These are phyloP conservation scores for Plectranthus barbatus DNA, from an alignment of 257 asterid genomes.

Conservation along the genomic window DNA sequence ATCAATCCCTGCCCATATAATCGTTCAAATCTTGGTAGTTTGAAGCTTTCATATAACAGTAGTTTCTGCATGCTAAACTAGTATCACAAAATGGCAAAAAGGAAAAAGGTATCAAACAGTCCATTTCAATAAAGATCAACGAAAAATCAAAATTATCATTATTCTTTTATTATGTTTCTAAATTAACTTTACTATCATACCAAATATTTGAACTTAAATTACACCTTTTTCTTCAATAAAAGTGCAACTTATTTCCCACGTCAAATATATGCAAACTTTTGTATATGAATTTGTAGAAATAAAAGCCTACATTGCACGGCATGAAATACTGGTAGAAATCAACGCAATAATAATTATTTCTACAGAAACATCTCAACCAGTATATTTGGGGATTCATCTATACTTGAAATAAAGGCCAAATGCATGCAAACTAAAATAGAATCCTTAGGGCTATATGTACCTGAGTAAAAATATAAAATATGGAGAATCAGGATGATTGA, in stretches of 20 bases:
- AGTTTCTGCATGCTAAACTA: background rate
- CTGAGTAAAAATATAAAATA: slow-evolving; percentile 93
- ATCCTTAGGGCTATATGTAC: slow-evolving; percentile 29
- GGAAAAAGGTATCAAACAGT: background rate
- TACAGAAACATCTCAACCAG: background rate
- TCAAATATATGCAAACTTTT: too few relatives aligned
- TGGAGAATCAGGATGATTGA: slow-evolving; percentile 84
- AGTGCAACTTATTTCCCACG: background rate
- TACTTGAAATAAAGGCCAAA: slow-evolving; percentile 6
- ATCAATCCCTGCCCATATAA: background rate
- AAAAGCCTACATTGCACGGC: background rate
- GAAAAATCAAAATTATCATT: background rate
- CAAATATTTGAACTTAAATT: background rate
- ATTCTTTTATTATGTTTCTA: background rate
- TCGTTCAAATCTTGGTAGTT: background rate
- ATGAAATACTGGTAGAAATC: background rate
- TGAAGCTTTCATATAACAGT: background rate
- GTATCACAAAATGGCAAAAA: background rate
- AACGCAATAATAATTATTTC: background rate
- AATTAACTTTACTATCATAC: background rate
- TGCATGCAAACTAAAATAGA: slow-evolving; percentile 2
- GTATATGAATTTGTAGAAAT: background rate
- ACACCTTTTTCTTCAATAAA: background rate
- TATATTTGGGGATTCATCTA: slow-evolving; percentile 5
- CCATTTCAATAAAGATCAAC: background rate